Base-by-base conservation (phyloP, 2,329 filamentous ascomycete genomes). In the Sporothrix humicola region DNA sequence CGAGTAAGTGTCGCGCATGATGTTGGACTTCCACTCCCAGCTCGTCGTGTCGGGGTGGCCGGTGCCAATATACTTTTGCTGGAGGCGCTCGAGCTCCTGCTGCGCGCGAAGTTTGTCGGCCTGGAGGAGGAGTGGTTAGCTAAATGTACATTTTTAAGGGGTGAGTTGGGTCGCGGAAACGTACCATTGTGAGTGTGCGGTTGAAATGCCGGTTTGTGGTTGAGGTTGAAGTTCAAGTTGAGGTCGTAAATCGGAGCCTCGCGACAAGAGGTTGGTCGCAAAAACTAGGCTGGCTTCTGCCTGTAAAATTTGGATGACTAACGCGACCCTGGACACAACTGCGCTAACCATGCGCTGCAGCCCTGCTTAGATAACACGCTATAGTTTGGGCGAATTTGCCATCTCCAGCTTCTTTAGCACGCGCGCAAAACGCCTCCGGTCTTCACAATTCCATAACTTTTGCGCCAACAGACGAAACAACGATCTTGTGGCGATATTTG, bases 31-130 rank as follows among this genome's bases (percentile, higher is more conserved):
- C 94, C 95, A 99, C 84, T 99, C 96, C 90, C 96, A 96, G 82
- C 94, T 97, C 37, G 94, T 97, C 15, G 95, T 98, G 84, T 99
- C 96, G 59, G 95, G 93, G 82, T 98, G 95, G 31, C 96, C 96
- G 3, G 96, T 98, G 78, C 96, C 96, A 79, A 99, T 88, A 85
- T 96, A 98, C 80, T 97, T 97, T 79, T 95, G 92, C 84, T 99
- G 96, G 20, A 98, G 92, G 77, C 94, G 92, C 84, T 99, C 96
- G 81, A 99, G 95, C 83, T 99, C 96, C 84, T 99, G 96, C 79
- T 97, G 93, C 10, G 94, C 96, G 81, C 96, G 95, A 77, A 99
- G 92, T 85, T 99, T 99, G 86, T 99, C 96, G 83, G 96, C 96
- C 96, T 91, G 9, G 3, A 20, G 8, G 23, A 12, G 23, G 66